phyloP scores from a whole-genome alignment of 2,329 filamentous ascomycete species.

The Diplodia intermedia region DNA sequence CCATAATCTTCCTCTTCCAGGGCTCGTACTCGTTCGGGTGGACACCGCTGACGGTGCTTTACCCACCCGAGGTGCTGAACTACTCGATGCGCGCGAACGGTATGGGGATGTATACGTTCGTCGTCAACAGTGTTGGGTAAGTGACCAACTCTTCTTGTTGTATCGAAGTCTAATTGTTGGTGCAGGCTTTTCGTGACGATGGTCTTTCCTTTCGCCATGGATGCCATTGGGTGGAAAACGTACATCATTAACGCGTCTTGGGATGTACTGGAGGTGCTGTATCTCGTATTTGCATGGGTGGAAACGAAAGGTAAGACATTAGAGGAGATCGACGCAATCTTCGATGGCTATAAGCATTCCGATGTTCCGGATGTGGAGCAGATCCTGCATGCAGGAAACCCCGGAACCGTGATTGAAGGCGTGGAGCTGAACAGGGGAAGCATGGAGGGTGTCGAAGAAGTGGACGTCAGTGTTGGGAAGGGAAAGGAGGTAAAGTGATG shows the following conservation, averaged over 20 bases:
- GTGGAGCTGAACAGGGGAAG: not conserved
- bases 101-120: constrained; percentile 41
- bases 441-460: constrained; percentile 13
- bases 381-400: not conserved
- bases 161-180: not conserved
- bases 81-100: constrained; percentile 59
- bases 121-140: constrained; percentile 19
- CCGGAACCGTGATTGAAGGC: constrained; percentile 9
- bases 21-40: constrained; percentile 60
- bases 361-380: constrained; percentile 32
- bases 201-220: constrained; percentile 31
- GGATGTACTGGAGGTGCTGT: constrained; percentile 40
- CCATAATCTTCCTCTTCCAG: constrained; percentile 61
- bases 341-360: constrained; percentile 36
- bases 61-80: constrained; percentile 59
- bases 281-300: constrained; percentile 41
- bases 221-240: constrained; percentile 42
- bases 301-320: constrained; percentile 43
- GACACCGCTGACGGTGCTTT: constrained; percentile 54
- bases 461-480: constrained; percentile 6
- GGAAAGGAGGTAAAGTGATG: constrained; percentile 17
- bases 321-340: constrained; percentile 42
- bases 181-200: constrained; percentile 15
- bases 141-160: not conserved
- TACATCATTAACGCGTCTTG: constrained; percentile 44